A percentile compares a stretch with the other conserved stretches of the same genome.
These are phyloP conservation scores for Betula pendula DNA, from an alignment of 306 rosid genomes.

Conservation along the genomic window DNA sequence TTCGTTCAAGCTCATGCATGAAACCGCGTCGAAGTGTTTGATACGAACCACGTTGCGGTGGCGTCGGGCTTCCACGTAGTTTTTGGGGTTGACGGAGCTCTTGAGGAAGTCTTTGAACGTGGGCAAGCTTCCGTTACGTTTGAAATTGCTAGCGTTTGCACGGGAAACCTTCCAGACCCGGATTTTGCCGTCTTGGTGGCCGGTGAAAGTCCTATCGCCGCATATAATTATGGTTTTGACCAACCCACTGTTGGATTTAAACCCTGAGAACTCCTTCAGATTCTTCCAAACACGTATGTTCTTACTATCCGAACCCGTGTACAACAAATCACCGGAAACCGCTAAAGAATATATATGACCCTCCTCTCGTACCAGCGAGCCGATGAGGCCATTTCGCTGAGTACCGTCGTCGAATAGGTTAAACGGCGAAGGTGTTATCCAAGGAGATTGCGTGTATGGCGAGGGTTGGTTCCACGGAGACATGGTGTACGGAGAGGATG, in stretches of 20 bases:
- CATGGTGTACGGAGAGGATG: slow-evolving; percentile 54
- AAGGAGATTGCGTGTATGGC: slow-evolving; percentile 70
- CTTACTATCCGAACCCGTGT: slow-evolving; percentile 89
- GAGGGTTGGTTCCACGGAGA: slow-evolving; percentile 70
- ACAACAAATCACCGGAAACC: slow-evolving; percentile 58
- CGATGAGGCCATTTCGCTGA: slow-evolving; percentile 51
- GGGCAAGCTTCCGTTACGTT: slow-evolving; percentile 75
- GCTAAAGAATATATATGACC: slow-evolving; percentile 89
- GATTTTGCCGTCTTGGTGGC: slow-evolving; percentile 95
- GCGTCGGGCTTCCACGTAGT: slow-evolving; percentile 72
- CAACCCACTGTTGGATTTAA: slow-evolving; percentile 78
- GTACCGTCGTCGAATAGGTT: slow-evolving; percentile 14
- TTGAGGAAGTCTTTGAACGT: slow-evolving; percentile 58
- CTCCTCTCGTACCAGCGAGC: slow-evolving; percentile 74
- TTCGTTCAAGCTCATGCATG: slow-evolving; percentile 63
- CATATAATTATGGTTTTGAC: slow-evolving; percentile 70
- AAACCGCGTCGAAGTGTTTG: slow-evolving; percentile 80
- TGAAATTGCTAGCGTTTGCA: slow-evolving; percentile 33
- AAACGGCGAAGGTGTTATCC: slow-evolving; percentile 42
- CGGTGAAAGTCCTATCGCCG: slow-evolving; percentile 68
- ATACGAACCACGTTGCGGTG: slow-evolving; percentile 55
- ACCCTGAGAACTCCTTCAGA: slow-evolving; percentile 67
- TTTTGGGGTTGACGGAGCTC: slow-evolving; percentile 78
- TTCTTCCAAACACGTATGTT: slow-evolving; percentile 92
- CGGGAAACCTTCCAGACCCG: slow-evolving; percentile 68